These are phyloP conservation scores for Millerozyma acaciae DNA, from an alignment of 805 yeast genomes.

Conservation along the genomic window DNA sequence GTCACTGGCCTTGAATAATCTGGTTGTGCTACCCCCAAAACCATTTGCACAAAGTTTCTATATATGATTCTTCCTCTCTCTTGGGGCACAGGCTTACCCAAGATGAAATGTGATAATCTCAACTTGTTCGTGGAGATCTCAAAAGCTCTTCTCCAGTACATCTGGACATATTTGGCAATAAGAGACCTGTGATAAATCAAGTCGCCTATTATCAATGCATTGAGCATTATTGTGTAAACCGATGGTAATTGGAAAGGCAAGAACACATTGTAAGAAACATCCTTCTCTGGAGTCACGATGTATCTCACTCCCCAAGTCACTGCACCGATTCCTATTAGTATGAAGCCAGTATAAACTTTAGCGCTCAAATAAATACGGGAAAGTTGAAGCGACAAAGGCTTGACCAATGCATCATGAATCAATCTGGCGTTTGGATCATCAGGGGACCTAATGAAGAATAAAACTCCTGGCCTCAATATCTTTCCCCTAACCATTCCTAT, in stretches of 20 bases:
- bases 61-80: conserved; percentile 71
- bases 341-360: conserved; percentile 67
- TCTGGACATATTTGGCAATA: conserved; percentile 33
- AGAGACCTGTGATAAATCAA: conserved; percentile 6
- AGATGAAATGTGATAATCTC: conserved; percentile 78
- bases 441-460: conserved; percentile 88
- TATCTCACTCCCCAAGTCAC: conserved; percentile 48
- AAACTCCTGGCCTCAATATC: conserved; percentile 81
- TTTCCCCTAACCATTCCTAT: conserved; percentile 75
- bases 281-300: conserved; percentile 16
- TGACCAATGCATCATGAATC: conserved; percentile 79
- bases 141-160: conserved; percentile 63
- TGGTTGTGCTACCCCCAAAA: conserved; percentile 41
- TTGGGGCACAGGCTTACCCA: conserved; percentile 55
- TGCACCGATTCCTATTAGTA: conserved; percentile 69
- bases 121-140: conserved; percentile 49
- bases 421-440: conserved; percentile 89
- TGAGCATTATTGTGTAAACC: conserved; percentile 4
- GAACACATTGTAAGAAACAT: conserved; percentile 13
- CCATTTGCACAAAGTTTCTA: conserved; percentile 43
- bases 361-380: conserved; percentile 71
- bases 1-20: conserved; percentile 60
- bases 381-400: conserved; percentile 69
- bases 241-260: conserved; percentile 23
- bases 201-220: conserved; percentile 4